Percentiles rank a stretch among this genome's conserved stretches.
Conservation (phyloP, 75 land plant genomes). For the Chamaecyparis obtusa region DNA sequence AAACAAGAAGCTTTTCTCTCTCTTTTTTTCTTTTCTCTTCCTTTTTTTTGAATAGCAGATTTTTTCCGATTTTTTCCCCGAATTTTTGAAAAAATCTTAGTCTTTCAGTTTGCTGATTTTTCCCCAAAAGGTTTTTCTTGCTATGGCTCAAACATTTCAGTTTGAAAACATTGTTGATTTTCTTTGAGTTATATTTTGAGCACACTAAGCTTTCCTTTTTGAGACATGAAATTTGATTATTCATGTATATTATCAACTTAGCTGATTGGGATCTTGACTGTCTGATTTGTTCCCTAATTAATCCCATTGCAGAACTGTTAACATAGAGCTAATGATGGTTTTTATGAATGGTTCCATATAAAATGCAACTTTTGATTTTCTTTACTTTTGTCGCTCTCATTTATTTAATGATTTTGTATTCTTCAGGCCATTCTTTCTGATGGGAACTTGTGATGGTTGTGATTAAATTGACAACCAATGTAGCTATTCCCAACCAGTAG, state of each 20-base stretch:
- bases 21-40: too few species aligned
- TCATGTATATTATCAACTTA: neutral
- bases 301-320: neutral
- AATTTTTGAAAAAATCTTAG: too few species aligned
- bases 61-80: too few species aligned
- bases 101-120: too few species aligned
- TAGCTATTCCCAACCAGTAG: neutral
- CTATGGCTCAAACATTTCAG: neutral
- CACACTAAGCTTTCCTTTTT: neutral
- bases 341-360: neutral
- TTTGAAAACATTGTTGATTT: neutral
- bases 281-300: neutral
- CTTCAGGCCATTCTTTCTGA: neutral
- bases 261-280: neutral
- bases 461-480: neutral
- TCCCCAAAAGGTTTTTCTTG: too few species aligned
- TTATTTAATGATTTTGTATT: neutral
- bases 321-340: neutral
- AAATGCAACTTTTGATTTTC: neutral
- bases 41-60: too few species aligned
- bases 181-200: neutral
- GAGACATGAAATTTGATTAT: neutral
- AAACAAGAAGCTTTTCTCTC: too few species aligned
- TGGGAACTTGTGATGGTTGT: neutral
- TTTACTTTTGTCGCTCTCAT: neutral